phyloP scores from a whole-genome alignment of 495 filamentous ascomycete species.

The Cladorrhinum samala region DNA sequence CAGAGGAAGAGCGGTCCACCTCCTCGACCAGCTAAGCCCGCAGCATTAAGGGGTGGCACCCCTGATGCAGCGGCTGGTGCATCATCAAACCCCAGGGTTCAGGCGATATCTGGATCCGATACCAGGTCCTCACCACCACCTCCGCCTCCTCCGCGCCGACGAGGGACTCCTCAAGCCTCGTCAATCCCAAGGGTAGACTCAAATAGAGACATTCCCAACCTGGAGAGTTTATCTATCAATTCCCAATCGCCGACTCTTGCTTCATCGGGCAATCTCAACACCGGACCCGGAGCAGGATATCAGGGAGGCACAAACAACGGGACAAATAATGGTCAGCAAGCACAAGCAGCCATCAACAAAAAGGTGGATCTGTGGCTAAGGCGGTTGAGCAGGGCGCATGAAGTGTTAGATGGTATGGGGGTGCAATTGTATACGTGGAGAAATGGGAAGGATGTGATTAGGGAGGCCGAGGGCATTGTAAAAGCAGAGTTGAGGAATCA shows the following conservation, averaged over 20 bases:
- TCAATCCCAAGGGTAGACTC: no score
- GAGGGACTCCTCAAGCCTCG: no score
- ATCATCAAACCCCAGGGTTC: slow-evolving; percentile 13
- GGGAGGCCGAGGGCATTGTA: slow-evolving; percentile 46
- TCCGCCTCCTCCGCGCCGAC: not conserved
- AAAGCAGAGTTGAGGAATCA: slow-evolving; percentile 35
- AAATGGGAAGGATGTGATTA: slow-evolving; percentile 67
- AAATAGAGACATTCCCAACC: no score
- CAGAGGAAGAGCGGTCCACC: slow-evolving; percentile 45
- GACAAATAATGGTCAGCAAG: slow-evolving; percentile 4
- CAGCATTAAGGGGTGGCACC: slow-evolving; percentile 47
- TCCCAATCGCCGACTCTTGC: not conserved
- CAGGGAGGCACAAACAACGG: no score
- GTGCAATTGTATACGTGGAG: slow-evolving; percentile 81
- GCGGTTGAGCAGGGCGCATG: slow-evolving; percentile 69
- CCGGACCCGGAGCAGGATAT: no score
- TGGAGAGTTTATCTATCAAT: no score
- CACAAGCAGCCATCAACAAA: slow-evolving; percentile 49
- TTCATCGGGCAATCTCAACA: no score
- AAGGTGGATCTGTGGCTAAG: slow-evolving; percentile 79
- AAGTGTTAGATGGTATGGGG: slow-evolving; percentile 58
- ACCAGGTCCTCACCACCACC: not conserved
- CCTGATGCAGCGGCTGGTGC: slow-evolving; percentile 13
- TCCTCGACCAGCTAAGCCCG: slow-evolving; percentile 59
- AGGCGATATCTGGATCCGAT: not conserved